These are phyloP conservation scores for Hanseniaspora occidentalis DNA, from an alignment of 805 yeast species.

Conservation along the genomic window DNA sequence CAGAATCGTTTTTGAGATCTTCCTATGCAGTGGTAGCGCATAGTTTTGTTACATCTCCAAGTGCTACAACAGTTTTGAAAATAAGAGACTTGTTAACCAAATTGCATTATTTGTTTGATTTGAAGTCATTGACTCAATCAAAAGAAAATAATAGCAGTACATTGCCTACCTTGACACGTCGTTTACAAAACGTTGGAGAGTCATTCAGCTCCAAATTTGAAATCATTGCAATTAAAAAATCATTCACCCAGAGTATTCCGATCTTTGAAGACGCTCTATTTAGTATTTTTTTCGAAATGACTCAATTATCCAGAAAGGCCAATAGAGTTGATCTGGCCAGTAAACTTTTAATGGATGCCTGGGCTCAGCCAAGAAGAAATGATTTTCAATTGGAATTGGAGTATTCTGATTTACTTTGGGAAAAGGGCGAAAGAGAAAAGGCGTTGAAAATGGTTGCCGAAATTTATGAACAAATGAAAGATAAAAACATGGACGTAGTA, in stretches of 20 bases:
- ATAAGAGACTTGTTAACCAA: conserved; percentile 35
- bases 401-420: conserved; percentile 77
- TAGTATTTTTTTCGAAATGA: conserved; percentile 43
- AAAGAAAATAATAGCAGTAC: too few relatives aligned
- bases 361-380: conserved; percentile 13
- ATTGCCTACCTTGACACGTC: conserved; percentile 15
- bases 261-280: conserved; percentile 25
- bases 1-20: conserved; percentile 39
- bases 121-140: not conserved
- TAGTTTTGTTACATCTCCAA: conserved; percentile 36
- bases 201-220: conserved; percentile 51
- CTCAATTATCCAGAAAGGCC: conserved; percentile 54
- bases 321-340: conserved; percentile 64
- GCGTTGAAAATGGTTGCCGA: conserved; percentile 55
- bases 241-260: conserved; percentile 24
- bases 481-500: conserved; percentile 8
- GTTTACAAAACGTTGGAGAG: conserved; percentile 28
- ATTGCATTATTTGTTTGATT: conserved; percentile 50
- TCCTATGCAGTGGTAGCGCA: conserved; percentile 45
- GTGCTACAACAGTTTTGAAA: conserved; percentile 38
- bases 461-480: conserved; percentile 14
- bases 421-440: conserved; percentile 73
- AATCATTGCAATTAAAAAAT: conserved; percentile 45
- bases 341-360: conserved; percentile 49
- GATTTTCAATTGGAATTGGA: conserved; percentile 48